Evolutionary conservation across 495 filamentous ascomycete genomes (phyloP), one percentile per base, ranked within the genome.

Genomic region (Eremomyces bilateralis): DNA sequence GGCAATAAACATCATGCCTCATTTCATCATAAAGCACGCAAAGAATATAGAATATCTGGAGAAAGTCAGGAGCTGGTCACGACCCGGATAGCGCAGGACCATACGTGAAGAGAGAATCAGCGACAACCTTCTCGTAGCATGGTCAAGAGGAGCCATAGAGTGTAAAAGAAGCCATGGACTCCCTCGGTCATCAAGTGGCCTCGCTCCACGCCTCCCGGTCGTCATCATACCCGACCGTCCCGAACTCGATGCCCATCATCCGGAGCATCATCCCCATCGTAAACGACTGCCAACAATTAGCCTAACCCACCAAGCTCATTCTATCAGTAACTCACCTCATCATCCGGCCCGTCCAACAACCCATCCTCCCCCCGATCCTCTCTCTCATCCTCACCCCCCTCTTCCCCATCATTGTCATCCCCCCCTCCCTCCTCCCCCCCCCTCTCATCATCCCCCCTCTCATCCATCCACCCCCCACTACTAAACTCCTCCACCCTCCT

Each of bases 191-290:
- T n/a, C n/a, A n/a, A n/a, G n/a, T n/a, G n/a, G n/a, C n/a, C n/a
- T n/a, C n/a, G n/a, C n/a, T n/a, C 74, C 74, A 79, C 42, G 53
- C 52, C 45, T 71, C 63, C 28, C 46, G 41, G 3, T 41, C 44
- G 22, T 53, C 51, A 48, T 80, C 69, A 44, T 65, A 78, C 1
- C 74, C 75, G 42, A 80, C 75, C 2, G 65, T 36, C 20, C 59
- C 54, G 15, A 67, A 53, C 30, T 77, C 72, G 42, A 80, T 66
- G 44, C 76, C 70, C 15, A 80, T 53, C 29, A 58, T 71, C 41
- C 62, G 63, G 3, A 80, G 58, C 75, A 80, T 79, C 60, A 67
- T 67, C 25, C 63, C 67, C 69, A 80, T 76, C 3, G 71, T 76
- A 44, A 79, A 78, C 6, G 34, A 38, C 42, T 52, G n/a, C n/a